Conservation (phyloP, 768 basidiomycete species). For the Boletellus ananiceps region DNA sequence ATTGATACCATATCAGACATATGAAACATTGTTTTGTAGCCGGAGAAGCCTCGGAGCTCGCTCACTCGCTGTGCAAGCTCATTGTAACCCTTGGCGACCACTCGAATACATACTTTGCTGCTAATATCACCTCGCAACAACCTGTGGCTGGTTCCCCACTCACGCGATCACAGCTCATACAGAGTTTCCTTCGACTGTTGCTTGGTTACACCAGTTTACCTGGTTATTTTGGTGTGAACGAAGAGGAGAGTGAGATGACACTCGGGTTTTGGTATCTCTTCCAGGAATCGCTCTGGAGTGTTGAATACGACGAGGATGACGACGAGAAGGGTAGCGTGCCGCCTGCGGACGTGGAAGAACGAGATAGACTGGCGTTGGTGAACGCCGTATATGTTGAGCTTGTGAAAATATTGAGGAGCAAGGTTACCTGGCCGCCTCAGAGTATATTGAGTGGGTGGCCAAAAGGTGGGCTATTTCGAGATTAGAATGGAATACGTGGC, state of each 20-base stretch:
- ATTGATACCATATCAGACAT: not conserved
- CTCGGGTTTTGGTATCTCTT: constrained; percentile 88
- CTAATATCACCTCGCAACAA: constrained; percentile 51
- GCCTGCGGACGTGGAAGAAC: constrained; percentile 24
- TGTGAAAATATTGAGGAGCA: constrained; percentile 63
- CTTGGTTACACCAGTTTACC: constrained; percentile 71
- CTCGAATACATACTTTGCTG: constrained; percentile 72
- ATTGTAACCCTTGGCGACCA: constrained; percentile 82
- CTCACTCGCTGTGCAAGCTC: constrained; percentile 76
- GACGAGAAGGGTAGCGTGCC: constrained; percentile 23
- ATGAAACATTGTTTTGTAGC: constrained; percentile 10
- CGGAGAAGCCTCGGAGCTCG: constrained; percentile 43
- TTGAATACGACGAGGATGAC: constrained; percentile 46
- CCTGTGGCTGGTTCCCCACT: constrained; percentile 34
- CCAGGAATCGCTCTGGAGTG: constrained; percentile 80
- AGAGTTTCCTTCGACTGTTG: constrained; percentile 66
- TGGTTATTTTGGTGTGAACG: constrained; percentile 77
- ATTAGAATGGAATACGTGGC: not conserved
- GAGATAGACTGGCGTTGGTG: constrained; percentile 49
- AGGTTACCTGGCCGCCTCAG: constrained; percentile 66
- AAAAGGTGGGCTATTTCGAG: constrained; percentile 49
- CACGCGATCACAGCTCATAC: constrained; percentile 51
- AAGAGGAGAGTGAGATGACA: constrained; percentile 84
- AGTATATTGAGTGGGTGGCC: constrained; percentile 49
- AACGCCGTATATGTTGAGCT: constrained; percentile 78